Percentiles rank a stretch among this genome's conserved stretches.
These are phyloP conservation scores for Lactarius sanguifluus DNA, from an alignment of 768 basidiomycete species.

Conservation along the genomic window DNA sequence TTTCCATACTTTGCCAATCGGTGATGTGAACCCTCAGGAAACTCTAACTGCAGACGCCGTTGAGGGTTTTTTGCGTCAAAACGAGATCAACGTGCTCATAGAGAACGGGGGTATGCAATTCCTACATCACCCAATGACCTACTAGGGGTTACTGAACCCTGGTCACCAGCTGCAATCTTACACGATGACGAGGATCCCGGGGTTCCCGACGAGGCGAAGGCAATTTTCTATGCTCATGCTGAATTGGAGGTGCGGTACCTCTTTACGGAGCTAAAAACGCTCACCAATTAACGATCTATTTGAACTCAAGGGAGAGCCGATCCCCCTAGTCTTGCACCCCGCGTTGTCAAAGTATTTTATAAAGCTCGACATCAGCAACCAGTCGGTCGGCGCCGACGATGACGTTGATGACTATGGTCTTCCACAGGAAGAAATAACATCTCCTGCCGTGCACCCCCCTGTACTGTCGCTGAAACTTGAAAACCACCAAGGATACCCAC, in stretches of 20 bases:
- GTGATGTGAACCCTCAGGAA: slow-evolving; percentile 8
- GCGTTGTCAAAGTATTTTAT: slow-evolving; percentile 19
- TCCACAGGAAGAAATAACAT: slow-evolving; percentile 16
- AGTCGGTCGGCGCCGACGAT: background rate
- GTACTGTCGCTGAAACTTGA: slow-evolving; percentile 16
- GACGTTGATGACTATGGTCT: slow-evolving; percentile 16
- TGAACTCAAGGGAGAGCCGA: slow-evolving; percentile 14
- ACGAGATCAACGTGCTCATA: slow-evolving; percentile 13
- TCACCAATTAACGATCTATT: background rate
- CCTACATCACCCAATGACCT: background rate
- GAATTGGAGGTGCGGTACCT: slow-evolving; percentile 10
- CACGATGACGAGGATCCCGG: slow-evolving; percentile 12
- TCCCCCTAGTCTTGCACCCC: slow-evolving; percentile 22
- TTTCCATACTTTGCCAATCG: background rate
- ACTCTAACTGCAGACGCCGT: slow-evolving; percentile 19
- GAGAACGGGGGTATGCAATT: slow-evolving; percentile 18
- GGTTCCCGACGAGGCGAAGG: slow-evolving; percentile 10
- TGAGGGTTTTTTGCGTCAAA: slow-evolving; percentile 15
- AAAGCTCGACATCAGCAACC: slow-evolving; percentile 14
- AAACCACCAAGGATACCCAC: slow-evolving; percentile 21
- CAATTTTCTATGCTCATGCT: slow-evolving; percentile 19
- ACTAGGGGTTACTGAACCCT: background rate
- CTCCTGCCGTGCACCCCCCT: slow-evolving; percentile 14
- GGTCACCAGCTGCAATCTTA: slow-evolving; percentile 10
- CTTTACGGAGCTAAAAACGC: no score